Evolutionary conservation across 2,329 filamentous ascomycete genomes (phyloP).

Genomic region (Cytospora paraplurivora): DNA sequence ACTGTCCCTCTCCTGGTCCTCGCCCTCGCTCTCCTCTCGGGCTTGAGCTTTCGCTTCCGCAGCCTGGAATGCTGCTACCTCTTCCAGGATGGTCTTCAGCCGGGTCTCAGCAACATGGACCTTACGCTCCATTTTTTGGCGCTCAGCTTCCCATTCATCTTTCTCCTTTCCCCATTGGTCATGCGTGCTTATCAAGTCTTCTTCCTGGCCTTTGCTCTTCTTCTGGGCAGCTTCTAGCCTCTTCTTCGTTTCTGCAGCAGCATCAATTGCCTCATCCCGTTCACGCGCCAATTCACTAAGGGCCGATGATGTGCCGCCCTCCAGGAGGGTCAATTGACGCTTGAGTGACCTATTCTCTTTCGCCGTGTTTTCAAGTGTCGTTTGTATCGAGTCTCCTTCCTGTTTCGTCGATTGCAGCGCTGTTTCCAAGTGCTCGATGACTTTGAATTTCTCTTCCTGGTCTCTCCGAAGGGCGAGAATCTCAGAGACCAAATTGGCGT

Average conservation of each 20-base stretch:
- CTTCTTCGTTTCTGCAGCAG: slow-evolving; percentile 69
- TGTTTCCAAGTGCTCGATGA: slow-evolving; percentile 83
- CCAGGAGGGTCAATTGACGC: slow-evolving; percentile 81
- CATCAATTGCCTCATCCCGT: slow-evolving; percentile 79
- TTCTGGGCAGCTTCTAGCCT: slow-evolving; percentile 79
- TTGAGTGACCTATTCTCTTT: slow-evolving; percentile 82
- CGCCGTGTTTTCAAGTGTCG: slow-evolving; percentile 60
- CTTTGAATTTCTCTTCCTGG: slow-evolving; percentile 82
- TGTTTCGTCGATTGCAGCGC: slow-evolving; percentile 69
- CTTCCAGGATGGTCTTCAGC: slow-evolving; percentile 80
- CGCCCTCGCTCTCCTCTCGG: slow-evolving; percentile 53
- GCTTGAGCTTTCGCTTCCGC: slow-evolving; percentile 38
- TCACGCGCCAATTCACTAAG: slow-evolving; percentile 82
- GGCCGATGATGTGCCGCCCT: slow-evolving; percentile 85
- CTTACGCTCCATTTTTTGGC: slow-evolving; percentile 78
- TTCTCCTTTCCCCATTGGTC: slow-evolving; percentile 83
- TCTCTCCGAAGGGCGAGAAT: slow-evolving; percentile 86
- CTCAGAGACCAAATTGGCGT: slow-evolving; percentile 92
- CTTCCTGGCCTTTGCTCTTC: slow-evolving; percentile 76
- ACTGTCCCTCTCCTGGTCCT: slow-evolving; percentile 64
- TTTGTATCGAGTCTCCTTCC: slow-evolving; percentile 73
- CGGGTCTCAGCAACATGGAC: slow-evolving; percentile 88
- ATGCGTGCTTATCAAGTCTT: slow-evolving; percentile 78
- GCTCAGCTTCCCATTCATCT: slow-evolving; percentile 81
- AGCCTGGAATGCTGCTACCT: slow-evolving; percentile 73